Evolutionary conservation across 164 flowering plant species (phyloP), one percentile per base, ranked within the genome.

Genomic region (Aristolochia contorta): DNA sequence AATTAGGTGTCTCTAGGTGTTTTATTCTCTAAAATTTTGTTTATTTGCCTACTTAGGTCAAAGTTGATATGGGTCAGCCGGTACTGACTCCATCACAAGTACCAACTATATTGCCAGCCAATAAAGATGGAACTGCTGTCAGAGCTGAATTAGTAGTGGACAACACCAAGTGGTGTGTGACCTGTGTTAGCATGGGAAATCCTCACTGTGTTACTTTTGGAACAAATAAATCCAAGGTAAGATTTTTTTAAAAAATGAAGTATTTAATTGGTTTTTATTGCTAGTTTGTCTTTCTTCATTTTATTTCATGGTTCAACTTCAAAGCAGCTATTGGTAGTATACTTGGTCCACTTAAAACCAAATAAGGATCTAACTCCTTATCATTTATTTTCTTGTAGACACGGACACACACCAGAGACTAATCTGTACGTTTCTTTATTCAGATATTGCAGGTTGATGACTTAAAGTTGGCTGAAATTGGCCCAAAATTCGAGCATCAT

Each of bases 161-260:
- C 72, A 84, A 88, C 54, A 66, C 67, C 25, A 71, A 74, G 53
- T 94, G 99, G 99, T 77, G 70, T 74, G 96, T 83, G 48, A 94
- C 99, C 16, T 91, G 97, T 80, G 97, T 94, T 67, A 91, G 99
- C 74, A 94, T 94, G 99, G 99, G 99, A 60, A 94, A 94, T 77
- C 99, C 99, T 47, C 97, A 94, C 60, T 94, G 99, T 65, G 79
- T 94, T 30, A 85, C 87, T 46, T 94, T 91, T 71, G 80, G 88
- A 47, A 69, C 74, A 55, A 80, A 76, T 60, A 72, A 69, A 45
- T 73, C 60, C 47, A 67, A 84, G 89, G 99, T 93, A 69, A 53
- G 59, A 54, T 62, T 58, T 64, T 43, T 51, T 18, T 24, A 32
- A 33, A 12, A 47, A 32, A n/a, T 18, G 33, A 7, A 47, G 47